A percentile compares a stretch with the other conserved stretches of the same genome.
phyloP scores from a whole-genome alignment of 2,329 filamentous ascomycete genomes.

The Tolypocladium endophyticum region DNA sequence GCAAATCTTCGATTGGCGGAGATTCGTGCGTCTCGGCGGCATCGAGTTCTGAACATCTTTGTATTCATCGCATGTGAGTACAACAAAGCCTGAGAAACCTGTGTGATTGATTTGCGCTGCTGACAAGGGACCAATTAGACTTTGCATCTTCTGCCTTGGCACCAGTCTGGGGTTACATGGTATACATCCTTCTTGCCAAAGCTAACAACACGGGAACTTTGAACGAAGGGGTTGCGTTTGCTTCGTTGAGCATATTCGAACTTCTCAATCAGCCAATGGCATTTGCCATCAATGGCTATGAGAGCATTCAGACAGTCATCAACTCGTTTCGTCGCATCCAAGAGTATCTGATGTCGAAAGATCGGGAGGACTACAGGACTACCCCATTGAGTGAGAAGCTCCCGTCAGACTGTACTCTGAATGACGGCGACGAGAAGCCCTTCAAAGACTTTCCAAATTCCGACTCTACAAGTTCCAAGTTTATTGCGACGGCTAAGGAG shows the following conservation, averaged over 20 bases:
- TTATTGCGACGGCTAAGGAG: slow-evolving; percentile 1
- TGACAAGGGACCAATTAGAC: not conserved
- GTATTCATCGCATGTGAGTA: slow-evolving; percentile 7
- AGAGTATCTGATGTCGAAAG: slow-evolving; percentile 8
- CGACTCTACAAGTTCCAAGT: not conserved
- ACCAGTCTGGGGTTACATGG: slow-evolving; percentile 10
- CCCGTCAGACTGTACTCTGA: not conserved
- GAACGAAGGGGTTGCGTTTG: slow-evolving; percentile 10
- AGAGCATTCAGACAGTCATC: slow-evolving; percentile 10
- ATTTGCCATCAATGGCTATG: slow-evolving; percentile 8
- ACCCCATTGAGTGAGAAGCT: not conserved
- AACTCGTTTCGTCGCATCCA: slow-evolving; percentile 11
- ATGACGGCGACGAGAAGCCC: not conserved
- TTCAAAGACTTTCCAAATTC: not conserved
- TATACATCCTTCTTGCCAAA: slow-evolving; percentile 7
- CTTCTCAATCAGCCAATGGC: slow-evolving; percentile 10
- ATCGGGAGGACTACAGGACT: slow-evolving; percentile 7
- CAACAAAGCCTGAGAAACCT: not conserved
- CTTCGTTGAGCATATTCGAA: slow-evolving; percentile 9
- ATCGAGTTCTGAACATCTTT: slow-evolving; percentile 11
- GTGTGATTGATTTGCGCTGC: not conserved
- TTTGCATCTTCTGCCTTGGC: slow-evolving; percentile 7
- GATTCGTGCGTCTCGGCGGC: slow-evolving; percentile 18
- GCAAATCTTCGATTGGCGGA: slow-evolving; percentile 24
- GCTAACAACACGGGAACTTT: slow-evolving; percentile 5